These are phyloP conservation scores for Solanum pimpinellifolium DNA, from an alignment of 257 asterid genomes.

Conservation along the genomic window DNA sequence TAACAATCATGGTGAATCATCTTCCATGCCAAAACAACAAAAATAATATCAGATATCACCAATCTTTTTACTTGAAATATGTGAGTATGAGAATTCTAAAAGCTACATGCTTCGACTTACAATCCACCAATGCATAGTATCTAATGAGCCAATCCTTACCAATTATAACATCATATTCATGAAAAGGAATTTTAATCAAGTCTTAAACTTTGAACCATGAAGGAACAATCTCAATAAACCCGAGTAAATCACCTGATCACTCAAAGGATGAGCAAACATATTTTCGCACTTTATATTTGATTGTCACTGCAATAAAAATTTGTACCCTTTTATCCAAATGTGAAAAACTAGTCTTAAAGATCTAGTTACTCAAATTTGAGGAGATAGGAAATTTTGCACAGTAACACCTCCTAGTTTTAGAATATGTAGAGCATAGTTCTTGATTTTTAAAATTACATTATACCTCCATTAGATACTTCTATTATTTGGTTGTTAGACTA, in stretches of 20 bases:
- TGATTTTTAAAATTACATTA: background rate
- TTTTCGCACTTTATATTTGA: background rate
- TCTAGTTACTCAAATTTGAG: background rate
- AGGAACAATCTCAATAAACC: background rate
- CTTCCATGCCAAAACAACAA: background rate
- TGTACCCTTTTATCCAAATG: background rate
- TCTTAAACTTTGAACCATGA: background rate
- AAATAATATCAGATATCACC: background rate
- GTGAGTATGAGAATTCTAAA: background rate
- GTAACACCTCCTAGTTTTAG: background rate
- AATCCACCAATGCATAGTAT: background rate
- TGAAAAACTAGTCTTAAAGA: background rate
- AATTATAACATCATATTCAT: background rate
- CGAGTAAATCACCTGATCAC: background rate
- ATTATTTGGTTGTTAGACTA: background rate
- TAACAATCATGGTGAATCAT: background rate
- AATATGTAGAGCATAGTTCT: background rate
- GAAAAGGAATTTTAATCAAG: background rate
- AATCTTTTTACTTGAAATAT: background rate
- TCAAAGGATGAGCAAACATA: background rate
- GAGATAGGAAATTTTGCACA: background rate
- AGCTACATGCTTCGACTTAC: background rate
- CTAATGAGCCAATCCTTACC: background rate
- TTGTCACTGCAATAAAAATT: background rate
- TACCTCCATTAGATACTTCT: background rate